Evolutionary conservation across 2,329 filamentous ascomycete genomes (phyloP), one percentile per base, ranked within the genome.

Genomic region (Colletotrichum higginsianum): DNA sequence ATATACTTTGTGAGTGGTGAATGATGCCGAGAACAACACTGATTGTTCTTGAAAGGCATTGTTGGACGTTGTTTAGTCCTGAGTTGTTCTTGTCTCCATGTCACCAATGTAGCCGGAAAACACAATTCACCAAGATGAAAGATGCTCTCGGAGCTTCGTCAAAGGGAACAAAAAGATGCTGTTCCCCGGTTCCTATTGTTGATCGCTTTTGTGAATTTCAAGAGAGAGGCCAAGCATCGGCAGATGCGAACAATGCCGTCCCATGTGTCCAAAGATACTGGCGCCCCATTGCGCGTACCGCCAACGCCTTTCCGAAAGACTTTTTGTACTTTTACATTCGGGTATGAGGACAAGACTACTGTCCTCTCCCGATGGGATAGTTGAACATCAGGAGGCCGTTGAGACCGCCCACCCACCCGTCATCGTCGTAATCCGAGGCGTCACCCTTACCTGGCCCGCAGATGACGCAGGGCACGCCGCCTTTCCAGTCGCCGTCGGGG

Each of bases 311-410:
- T 40, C 52, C 23, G 30, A 65, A 71, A 63, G 40, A 73, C 64
- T 66, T 69, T 69, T 73, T 72, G 49, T 58, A 23, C 18, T 72
- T 26, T 66, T 66, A 60, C 67, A 58, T 56, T 49, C 46, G 71
- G 67, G 67, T 72, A 73, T 73, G 63, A 72, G 38, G 30, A 23
- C 23, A 23, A 46, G 15, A 60, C 50, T 42, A 68, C 49, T 72
- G 61, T 18, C 73, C 71, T 53, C 73, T 63, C 0, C 96, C 96
- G 86, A 98, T 98, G 0, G 96, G 95, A 83, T 98, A 94, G 81
- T 99, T 99, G 80, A 98, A 99, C 84, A 99, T 99, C 76, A 99
- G 84, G 78, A 98, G 80, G 12, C 94, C 94, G 79, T 98, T 99
- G 78, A 99, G 82, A 0, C 96, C 96, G 1, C 96, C 96, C 2